Conservation (phyloP, 352 stramenopile genomes). For the Globisporangium parvum region DNA sequence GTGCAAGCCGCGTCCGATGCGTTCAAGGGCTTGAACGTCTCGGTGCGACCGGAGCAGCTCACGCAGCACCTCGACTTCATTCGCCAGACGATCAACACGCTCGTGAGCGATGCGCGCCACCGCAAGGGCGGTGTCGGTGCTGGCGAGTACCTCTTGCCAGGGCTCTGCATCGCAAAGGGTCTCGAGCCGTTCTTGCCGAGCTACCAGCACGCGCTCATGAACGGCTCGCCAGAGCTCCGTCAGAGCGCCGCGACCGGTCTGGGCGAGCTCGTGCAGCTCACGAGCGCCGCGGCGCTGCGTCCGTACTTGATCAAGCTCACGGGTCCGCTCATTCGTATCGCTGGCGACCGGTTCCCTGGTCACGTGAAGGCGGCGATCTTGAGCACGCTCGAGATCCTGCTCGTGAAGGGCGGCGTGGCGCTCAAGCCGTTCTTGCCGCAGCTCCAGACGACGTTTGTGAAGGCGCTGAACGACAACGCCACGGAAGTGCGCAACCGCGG, state of each 20-base stretch:
- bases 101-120: slow-evolving; percentile 94
- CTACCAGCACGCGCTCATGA: slow-evolving; percentile 97
- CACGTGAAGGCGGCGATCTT: slow-evolving; percentile 98
- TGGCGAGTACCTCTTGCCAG: slow-evolving; percentile 74
- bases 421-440: slow-evolving; percentile 99
- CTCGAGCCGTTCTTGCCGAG: slow-evolving; percentile 97
- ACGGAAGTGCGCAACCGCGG: slow-evolving; percentile 90
- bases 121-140: slow-evolving; percentile 87
- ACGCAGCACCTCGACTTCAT: slow-evolving; percentile 96
- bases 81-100: slow-evolving; percentile 94
- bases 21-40: slow-evolving; percentile 89
- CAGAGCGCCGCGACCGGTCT: slow-evolving; percentile 93
- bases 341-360: slow-evolving; percentile 96
- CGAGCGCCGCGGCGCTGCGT: slow-evolving; percentile 82
- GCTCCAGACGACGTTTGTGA: slow-evolving; percentile 99
- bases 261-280: slow-evolving; percentile 95
- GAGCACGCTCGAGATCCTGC: slow-evolving; percentile 94
- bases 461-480: slow-evolving; percentile 96
- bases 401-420: slow-evolving; percentile 94
- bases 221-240: slow-evolving; percentile 85
- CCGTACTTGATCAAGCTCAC: slow-evolving; percentile 98
- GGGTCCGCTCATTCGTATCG: slow-evolving; percentile 97
- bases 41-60: slow-evolving; percentile 90
- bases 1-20: slow-evolving; percentile 87
- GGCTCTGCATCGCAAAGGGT: slow-evolving; percentile 78